Conservation (phyloP, 257 asterid species). For the Gardenia jasminoides region DNA sequence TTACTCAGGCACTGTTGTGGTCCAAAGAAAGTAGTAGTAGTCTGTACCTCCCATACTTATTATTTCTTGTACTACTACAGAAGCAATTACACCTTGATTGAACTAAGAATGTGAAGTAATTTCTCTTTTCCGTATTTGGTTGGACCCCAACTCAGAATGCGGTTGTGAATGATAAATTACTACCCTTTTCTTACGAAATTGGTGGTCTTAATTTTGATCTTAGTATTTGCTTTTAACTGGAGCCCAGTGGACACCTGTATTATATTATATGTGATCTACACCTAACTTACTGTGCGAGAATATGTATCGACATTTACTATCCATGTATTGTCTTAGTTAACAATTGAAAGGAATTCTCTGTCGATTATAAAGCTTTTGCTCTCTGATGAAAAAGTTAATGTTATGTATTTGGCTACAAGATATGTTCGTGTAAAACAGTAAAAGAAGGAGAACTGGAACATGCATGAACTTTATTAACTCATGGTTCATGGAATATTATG, state of each 20-base stretch:
- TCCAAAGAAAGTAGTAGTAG: background rate
- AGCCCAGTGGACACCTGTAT: no score
- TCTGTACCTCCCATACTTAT: background rate
- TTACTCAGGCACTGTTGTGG: background rate
- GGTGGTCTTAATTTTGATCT: background rate
- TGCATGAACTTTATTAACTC: background rate
- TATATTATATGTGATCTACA: no score
- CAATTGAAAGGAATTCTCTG: no score
- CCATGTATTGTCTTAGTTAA: no score
- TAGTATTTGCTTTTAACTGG: no score
- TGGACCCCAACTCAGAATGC: constrained; percentile 3
- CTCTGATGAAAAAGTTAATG: no score
- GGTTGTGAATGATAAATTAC: constrained; percentile 1
- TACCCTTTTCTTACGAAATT: background rate
- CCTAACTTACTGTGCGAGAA: no score
- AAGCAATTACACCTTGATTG: constrained; percentile 6
- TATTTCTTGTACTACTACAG: background rate
- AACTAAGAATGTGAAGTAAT: constrained; percentile 8
- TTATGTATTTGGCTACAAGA: no score
- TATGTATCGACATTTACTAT: no score
- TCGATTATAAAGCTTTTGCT: no score
- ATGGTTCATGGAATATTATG: background rate
- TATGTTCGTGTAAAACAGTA: no score
- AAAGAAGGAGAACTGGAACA: background rate
- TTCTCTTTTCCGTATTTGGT: constrained; percentile 5